phyloP scores from a whole-genome alignment of 1,139 yeast species.

The Debaryomyces coudertii region DNA sequence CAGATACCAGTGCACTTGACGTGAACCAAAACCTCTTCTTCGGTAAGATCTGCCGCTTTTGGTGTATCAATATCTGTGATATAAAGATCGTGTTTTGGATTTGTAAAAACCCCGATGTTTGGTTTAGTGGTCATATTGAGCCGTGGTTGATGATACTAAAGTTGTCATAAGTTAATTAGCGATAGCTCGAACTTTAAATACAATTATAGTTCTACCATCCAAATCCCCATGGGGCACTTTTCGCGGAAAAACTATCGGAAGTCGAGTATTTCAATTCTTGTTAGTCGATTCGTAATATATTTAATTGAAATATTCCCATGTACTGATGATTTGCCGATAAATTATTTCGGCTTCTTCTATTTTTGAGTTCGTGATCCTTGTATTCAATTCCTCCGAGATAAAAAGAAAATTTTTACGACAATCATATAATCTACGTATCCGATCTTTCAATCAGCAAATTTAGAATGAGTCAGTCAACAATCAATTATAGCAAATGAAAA shows the following conservation, averaged over 20 bases:
- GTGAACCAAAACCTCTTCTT: conserved; percentile 31
- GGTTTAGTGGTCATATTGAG: conserved; percentile 4
- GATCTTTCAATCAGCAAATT: too few relatives aligned
- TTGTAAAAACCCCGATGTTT: conserved; percentile 17
- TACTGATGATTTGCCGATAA: not conserved
- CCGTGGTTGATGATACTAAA: not conserved
- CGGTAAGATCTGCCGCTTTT: conserved; percentile 10
- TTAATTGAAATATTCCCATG: not conserved
- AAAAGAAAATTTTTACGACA: not conserved
- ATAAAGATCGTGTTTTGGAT: conserved; percentile 15
- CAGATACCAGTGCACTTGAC: conserved; percentile 42
- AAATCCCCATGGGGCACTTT: conserved; percentile 1
- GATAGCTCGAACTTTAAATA: not conserved
- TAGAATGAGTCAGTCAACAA: too few relatives aligned
- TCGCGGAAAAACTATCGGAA: conserved; percentile 5
- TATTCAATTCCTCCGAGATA: not conserved
- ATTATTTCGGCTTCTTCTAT: not conserved
- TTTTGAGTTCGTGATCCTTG: not conserved
- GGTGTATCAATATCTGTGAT: conserved; percentile 12
- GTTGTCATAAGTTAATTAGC: not conserved
- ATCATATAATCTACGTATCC: too few relatives aligned
- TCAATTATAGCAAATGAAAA: too few relatives aligned
- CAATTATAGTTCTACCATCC: not conserved
- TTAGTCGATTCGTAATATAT: not conserved
- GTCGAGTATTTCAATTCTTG: not conserved